phyloP scores from a whole-genome alignment of 352 stramenopile genomes.

The Plasmopara halstedii region DNA sequence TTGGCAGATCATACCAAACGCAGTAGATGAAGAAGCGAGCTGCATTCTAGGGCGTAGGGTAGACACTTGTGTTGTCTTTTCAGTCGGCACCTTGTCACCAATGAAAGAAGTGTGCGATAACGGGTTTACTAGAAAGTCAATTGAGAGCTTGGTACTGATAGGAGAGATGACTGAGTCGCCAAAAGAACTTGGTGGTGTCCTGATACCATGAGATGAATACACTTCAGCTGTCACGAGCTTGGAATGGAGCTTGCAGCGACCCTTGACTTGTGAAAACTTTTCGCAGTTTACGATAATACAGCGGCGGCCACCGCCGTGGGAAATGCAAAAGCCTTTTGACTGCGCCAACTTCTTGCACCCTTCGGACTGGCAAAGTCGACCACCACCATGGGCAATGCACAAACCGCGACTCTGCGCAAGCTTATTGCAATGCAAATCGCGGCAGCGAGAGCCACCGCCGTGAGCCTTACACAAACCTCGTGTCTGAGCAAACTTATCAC shows the following conservation, averaged over 20 bases:
- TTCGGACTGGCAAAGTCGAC: constrained; percentile 63
- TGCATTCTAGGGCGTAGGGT: constrained; percentile 10
- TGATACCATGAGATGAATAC: constrained; percentile 12
- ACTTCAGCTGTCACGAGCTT: constrained; percentile 40
- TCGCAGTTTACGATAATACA: constrained; percentile 69
- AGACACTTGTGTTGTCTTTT: constrained; percentile 8
- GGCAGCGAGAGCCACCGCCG: constrained; percentile 72
- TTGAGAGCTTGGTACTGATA: constrained; percentile 35
- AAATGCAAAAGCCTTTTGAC: constrained; percentile 78
- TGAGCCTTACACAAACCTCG: constrained; percentile 78
- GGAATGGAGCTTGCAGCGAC: constrained; percentile 79
- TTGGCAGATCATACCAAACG: constrained; percentile 8
- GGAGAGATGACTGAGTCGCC: constrained; percentile 19
- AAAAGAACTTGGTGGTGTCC: constrained; percentile 22
- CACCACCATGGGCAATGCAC: constrained; percentile 75
- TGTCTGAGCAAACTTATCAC: constrained; percentile 82
- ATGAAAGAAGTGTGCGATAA: constrained; percentile 25
- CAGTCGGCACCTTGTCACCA: constrained; percentile 12
- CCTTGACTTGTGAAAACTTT: constrained; percentile 86
- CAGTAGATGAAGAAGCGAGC: constrained; percentile 18
- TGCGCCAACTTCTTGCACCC: constrained; percentile 69
- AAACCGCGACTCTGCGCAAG: constrained; percentile 68
- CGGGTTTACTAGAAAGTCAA: constrained; percentile 54
- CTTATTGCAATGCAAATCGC: constrained; percentile 69
- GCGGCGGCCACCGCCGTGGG: constrained; percentile 64